Evolutionary conservation across 495 filamentous ascomycete species (phyloP).

Genomic region (Bacidia gigantensis): DNA sequence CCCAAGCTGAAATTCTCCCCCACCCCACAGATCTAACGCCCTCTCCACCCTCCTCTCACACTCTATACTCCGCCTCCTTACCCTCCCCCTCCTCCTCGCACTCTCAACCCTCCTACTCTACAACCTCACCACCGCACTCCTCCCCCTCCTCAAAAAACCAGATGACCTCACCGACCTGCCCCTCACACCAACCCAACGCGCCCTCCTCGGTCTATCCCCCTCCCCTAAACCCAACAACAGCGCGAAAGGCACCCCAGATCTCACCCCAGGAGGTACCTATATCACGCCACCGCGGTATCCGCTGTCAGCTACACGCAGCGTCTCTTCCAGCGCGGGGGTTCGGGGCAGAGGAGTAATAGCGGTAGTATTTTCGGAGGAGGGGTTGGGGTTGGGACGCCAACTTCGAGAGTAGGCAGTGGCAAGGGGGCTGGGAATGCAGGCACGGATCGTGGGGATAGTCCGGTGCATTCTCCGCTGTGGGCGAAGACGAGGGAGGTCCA

Average conservation of each 20-base stretch:
- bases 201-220: constrained; percentile 69
- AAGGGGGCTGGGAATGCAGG: constrained; percentile 39
- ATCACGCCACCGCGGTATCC: constrained; percentile 81
- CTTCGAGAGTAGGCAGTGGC: constrained; percentile 36
- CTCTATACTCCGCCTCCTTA: constrained; percentile 29
- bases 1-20: neutral
- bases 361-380: neutral
- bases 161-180: constrained; percentile 82
- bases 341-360: neutral
- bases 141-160: constrained; percentile 51
- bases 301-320: constrained; percentile 48
- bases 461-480: neutral
- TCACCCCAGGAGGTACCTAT: constrained; percentile 52
- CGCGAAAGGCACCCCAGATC: constrained; percentile 39
- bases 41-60: constrained; percentile 29
- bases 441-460: constrained; percentile 9
- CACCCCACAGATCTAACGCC: neutral
- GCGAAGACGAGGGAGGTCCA: neutral
- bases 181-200: constrained; percentile 77
- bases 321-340: neutral
- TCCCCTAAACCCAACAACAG: neutral
- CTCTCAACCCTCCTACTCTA: constrained; percentile 45
- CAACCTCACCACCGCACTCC: constrained; percentile 52
- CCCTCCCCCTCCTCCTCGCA: constrained; percentile 29
- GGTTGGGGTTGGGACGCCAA: constrained; percentile 30